phyloP scores from a whole-genome alignment of 169 alveolate genomes.

The Eimeria necatrix region DNA sequence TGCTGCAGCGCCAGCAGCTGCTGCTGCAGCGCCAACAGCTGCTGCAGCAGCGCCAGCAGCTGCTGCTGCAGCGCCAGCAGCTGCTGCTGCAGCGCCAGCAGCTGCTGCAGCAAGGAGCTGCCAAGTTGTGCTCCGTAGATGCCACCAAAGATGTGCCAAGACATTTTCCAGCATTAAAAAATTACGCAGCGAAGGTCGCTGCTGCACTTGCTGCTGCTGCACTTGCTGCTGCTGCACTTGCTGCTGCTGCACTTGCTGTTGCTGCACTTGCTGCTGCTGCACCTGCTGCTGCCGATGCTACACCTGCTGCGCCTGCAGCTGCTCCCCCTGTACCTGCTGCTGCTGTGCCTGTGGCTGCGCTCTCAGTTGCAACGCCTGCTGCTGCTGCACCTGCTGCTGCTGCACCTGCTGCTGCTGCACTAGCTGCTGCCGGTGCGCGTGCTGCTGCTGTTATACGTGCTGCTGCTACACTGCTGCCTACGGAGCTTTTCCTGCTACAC shows the following conservation, averaged over 20 bases:
- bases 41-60: neutral
- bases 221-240: no score
- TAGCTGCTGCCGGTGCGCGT: neutral
- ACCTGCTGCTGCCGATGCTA: neutral
- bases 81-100: neutral
- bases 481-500: neutral
- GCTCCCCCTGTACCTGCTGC: neutral
- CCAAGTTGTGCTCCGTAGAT: no score
- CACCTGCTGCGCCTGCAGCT: neutral
- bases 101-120: neutral
- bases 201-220: no score
- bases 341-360: neutral
- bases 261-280: neutral
- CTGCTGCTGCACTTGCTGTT: neutral
- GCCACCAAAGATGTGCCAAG: no score
- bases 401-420: neutral
- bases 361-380: neutral
- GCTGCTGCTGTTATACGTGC: neutral
- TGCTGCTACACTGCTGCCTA: neutral
- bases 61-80: constrained; percentile 22
- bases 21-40: neutral
- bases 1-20: neutral
- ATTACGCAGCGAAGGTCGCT: no score
- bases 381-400: neutral
- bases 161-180: no score